Evolutionary conservation across 345 rosid species (phyloP).

Genomic region (Combretum micranthum): DNA sequence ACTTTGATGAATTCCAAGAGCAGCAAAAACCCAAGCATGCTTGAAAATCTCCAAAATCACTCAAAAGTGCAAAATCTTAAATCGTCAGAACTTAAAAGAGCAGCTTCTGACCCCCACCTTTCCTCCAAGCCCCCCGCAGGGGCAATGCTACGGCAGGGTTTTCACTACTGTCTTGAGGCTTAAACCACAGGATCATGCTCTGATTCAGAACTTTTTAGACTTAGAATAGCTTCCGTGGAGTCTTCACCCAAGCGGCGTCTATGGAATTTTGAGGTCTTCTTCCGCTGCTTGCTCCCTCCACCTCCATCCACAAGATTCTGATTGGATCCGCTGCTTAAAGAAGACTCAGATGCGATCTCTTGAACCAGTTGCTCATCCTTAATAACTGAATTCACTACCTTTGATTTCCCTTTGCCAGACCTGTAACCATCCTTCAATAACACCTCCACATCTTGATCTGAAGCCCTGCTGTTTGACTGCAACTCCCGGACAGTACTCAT

Average conservation of each 20-base stretch:
- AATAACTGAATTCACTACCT: conserved; percentile 7
- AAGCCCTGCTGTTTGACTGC: conserved; percentile 38
- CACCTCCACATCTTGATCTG: conserved; percentile 48
- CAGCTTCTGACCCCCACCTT: conserved; percentile 59
- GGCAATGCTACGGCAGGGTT: conserved; percentile 30
- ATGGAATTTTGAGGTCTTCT: conserved; percentile 75
- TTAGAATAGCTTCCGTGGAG: conserved; percentile 55
- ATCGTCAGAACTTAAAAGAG: conserved; percentile 17
- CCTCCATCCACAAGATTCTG: conserved; percentile 21
- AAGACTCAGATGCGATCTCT: conserved; percentile 5
- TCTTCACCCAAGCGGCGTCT: conserved; percentile 73
- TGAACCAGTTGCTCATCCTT: conserved; percentile 23
- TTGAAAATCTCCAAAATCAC: background rate
- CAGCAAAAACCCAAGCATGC: background rate
- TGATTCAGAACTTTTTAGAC: conserved; percentile 31
- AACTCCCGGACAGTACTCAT: conserved; percentile 50
- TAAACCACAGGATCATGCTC: conserved; percentile 26
- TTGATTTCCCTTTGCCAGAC: conserved; percentile 40
- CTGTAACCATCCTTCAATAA: conserved; percentile 61
- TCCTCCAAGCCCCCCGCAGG: conserved; percentile 68
- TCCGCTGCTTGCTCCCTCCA: conserved; percentile 47
- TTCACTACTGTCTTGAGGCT: conserved; percentile 20
- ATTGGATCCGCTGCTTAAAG: conserved; percentile 13
- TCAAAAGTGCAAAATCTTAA: conserved; percentile 37
- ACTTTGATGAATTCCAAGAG: background rate